Evolutionary conservation across 495 filamentous ascomycete genomes (phyloP).

Genomic region (Lasiosphaeria ovina): DNA sequence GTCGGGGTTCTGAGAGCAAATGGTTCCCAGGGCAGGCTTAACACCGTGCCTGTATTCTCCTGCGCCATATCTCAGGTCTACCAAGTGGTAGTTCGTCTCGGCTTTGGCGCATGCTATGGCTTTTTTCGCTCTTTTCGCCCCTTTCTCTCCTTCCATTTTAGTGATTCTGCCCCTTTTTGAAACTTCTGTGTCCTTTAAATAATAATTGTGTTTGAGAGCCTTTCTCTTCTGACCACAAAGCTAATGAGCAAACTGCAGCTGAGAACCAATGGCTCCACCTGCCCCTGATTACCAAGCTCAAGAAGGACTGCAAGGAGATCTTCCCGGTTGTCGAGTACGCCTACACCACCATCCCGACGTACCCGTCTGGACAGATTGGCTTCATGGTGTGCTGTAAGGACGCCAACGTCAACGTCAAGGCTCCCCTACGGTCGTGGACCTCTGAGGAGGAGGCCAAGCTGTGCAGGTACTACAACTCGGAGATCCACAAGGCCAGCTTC

Average conservation of each 20-base stretch:
- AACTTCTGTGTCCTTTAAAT: slow-evolving; percentile 7
- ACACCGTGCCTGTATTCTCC: slow-evolving; percentile 23
- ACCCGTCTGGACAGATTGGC: slow-evolving; percentile 98
- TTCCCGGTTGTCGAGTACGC: slow-evolving; percentile 98
- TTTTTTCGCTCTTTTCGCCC: slow-evolving; percentile 1
- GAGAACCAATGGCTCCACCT: slow-evolving; percentile 99
- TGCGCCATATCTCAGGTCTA: slow-evolving; percentile 27
- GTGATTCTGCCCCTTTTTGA: background rate
- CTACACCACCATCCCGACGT: slow-evolving; percentile 99
- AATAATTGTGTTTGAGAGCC: background rate
- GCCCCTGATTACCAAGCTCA: slow-evolving; percentile 81
- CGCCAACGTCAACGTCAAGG: slow-evolving; percentile 71
- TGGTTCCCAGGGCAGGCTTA: slow-evolving; percentile 25
- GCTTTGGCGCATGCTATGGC: slow-evolving; percentile 16
- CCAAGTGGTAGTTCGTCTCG: slow-evolving; percentile 34
- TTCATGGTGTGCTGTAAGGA: slow-evolving; percentile 99
- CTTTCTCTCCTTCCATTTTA: slow-evolving; percentile 10
- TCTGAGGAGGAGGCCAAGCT: slow-evolving; percentile 86
- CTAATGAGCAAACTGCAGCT: slow-evolving; percentile 54
- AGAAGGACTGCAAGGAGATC: slow-evolving; percentile 94
- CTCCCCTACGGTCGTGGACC: slow-evolving; percentile 74
- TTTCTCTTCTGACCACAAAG: slow-evolving; percentile 1
- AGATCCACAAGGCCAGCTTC: slow-evolving; percentile 93
- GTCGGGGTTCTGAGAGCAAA: slow-evolving; percentile 31
- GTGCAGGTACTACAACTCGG: slow-evolving; percentile 93